phyloP scores from a whole-genome alignment of 2,329 filamentous ascomycete genomes.

The Cercospora sp. region DNA sequence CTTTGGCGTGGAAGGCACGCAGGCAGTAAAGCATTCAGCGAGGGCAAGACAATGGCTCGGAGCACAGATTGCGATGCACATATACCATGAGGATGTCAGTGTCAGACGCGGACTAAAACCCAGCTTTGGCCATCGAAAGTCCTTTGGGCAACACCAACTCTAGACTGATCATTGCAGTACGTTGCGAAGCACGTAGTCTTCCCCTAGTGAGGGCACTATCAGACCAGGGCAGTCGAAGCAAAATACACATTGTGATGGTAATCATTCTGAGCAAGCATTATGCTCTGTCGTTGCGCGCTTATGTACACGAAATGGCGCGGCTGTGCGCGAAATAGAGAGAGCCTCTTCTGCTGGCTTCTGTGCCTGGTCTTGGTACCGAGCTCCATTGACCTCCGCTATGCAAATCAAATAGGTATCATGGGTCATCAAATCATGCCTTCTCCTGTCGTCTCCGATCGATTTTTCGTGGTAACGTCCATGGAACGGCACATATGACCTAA shows the following conservation, averaged over 20 bases:
- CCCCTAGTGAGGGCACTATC: background rate
- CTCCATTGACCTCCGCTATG: slow-evolving; percentile 21
- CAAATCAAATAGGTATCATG: slow-evolving; percentile 26
- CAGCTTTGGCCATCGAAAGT: background rate
- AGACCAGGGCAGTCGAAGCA: background rate
- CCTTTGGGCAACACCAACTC: background rate
- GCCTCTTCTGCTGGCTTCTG: background rate
- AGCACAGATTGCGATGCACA: slow-evolving; percentile 19
- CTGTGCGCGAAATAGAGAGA: background rate
- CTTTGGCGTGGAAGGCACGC: background rate
- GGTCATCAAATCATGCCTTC: slow-evolving; percentile 28
- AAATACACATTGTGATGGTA: background rate
- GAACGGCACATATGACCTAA: slow-evolving; percentile 51
- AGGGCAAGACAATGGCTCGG: background rate
- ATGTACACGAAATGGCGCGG: slow-evolving; percentile 4
- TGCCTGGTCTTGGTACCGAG: background rate
- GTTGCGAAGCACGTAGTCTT: background rate
- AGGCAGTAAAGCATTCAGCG: background rate
- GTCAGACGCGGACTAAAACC: background rate
- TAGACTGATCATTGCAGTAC: background rate
- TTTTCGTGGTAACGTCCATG: slow-evolving; percentile 53
- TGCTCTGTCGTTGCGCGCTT: slow-evolving; percentile 1
- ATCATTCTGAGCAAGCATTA: slow-evolving; percentile 2
- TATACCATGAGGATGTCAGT: slow-evolving; percentile 15
- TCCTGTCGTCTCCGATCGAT: slow-evolving; percentile 30